phyloP scores from a whole-genome alignment of 257 asterid genomes.

The Knoxia roxburghii region DNA sequence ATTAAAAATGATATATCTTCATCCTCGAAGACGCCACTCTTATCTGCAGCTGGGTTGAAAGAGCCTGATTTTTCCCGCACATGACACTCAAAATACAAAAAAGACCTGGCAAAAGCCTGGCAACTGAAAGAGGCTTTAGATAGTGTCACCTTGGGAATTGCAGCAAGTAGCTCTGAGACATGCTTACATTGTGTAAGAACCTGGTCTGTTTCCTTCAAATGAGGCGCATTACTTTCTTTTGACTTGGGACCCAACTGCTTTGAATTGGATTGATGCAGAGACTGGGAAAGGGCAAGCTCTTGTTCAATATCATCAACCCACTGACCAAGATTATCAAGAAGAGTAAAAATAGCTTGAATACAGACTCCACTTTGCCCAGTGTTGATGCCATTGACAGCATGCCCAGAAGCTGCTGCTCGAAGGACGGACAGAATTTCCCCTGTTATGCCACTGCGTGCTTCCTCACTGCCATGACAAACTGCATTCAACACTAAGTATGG shows the following conservation, averaged over 20 bases:
- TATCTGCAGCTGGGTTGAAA: conserved; percentile 88
- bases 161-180: conserved; percentile 74
- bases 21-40: conserved; percentile 79
- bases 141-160: conserved; percentile 86
- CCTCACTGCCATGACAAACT: conserved; percentile 86
- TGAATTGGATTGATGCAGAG: conserved; percentile 50
- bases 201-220: conserved; percentile 44
- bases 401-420: conserved; percentile 68
- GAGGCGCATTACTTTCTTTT: conserved; percentile 48
- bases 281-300: conserved; percentile 82
- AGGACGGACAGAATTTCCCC: conserved; percentile 86
- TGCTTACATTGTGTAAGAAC: conserved; percentile 70
- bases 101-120: conserved; percentile 95
- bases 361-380: conserved; percentile 90
- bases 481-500: conserved; percentile 91
- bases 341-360: conserved; percentile 91
- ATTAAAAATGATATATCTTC: conserved; percentile 78
- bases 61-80: conserved; percentile 85
- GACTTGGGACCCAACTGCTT: conserved; percentile 50
- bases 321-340: conserved; percentile 97
- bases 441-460: conserved; percentile 79
- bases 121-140: conserved; percentile 94
- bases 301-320: conserved; percentile 96
- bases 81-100: conserved; percentile 80
- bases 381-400: conserved; percentile 44